A percentile compares a stretch with the other conserved stretches of the same genome.
Conservation (phyloP, 345 rosid genomes). For the Anacardium occidentale region DNA sequence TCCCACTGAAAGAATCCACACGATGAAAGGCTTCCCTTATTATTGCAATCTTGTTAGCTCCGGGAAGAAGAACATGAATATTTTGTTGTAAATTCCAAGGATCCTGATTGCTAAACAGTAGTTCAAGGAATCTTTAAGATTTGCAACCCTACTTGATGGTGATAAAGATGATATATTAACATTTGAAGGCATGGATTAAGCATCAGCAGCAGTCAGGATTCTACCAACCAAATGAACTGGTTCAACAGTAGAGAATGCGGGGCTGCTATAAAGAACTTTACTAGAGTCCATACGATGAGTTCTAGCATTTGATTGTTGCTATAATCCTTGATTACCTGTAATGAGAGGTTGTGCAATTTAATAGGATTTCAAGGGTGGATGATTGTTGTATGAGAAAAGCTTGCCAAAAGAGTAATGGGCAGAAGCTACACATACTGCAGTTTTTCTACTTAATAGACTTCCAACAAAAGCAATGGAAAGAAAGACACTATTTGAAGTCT, state of each 20-base stretch:
- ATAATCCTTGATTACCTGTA: slow-evolving; percentile 35
- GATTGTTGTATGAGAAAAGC: too few relatives aligned
- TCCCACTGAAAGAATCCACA: slow-evolving; percentile 45
- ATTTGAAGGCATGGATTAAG: slow-evolving; percentile 29
- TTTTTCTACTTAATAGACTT: too few relatives aligned
- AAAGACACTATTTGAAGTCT: too few relatives aligned
- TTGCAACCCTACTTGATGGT: slow-evolving; percentile 28
- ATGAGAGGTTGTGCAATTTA: slow-evolving; percentile 30
- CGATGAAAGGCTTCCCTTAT: slow-evolving; percentile 37
- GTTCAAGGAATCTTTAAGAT: slow-evolving; percentile 46
- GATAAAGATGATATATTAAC: slow-evolving; percentile 25
- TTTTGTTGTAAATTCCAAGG: slow-evolving; percentile 59
- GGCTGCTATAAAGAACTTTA: slow-evolving; percentile 34
- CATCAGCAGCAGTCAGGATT: slow-evolving; percentile 30
- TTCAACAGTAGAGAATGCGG: slow-evolving; percentile 28
- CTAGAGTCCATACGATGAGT: slow-evolving; percentile 34
- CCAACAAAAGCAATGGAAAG: too few relatives aligned
- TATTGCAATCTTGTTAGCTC: slow-evolving; percentile 48
- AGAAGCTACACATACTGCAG: too few relatives aligned
- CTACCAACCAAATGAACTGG: slow-evolving; percentile 30
- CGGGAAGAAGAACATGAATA: slow-evolving; percentile 53
- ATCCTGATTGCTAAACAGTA: slow-evolving; percentile 65
- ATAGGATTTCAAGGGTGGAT: slow-evolving; percentile 31
- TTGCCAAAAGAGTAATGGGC: too few relatives aligned
- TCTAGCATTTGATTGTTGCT: slow-evolving; percentile 40